Conservation (phyloP, 257 asterid species). For the Nicotiana noctiflora region DNA sequence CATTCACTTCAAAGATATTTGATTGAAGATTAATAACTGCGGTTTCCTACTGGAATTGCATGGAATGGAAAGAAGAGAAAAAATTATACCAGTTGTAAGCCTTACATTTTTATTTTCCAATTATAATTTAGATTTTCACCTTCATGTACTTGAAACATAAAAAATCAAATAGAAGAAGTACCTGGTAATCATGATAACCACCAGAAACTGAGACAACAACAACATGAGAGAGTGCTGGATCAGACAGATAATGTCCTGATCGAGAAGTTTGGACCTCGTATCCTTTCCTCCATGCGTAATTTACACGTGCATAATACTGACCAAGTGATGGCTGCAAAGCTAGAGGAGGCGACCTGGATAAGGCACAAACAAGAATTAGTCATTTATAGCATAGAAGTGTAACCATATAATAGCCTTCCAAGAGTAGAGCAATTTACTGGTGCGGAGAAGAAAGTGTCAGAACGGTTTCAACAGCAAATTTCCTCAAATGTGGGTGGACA, state of each 20-base stretch:
- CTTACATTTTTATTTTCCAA: background rate
- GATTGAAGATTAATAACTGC: background rate
- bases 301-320: slow-evolving; percentile 66
- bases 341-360: slow-evolving; percentile 81
- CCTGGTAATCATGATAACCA: slow-evolving; percentile 97
- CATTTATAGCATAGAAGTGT: slow-evolving; percentile 15
- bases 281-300: slow-evolving; percentile 86
- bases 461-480: slow-evolving; percentile 82
- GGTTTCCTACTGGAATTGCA: background rate
- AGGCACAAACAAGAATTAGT: slow-evolving; percentile 8
- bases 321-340: slow-evolving; percentile 94
- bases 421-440: slow-evolving; percentile 49
- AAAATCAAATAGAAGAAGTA: slow-evolving; percentile 22
- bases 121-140: slow-evolving; percentile 9
- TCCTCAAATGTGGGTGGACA: slow-evolving; percentile 82
- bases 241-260: slow-evolving; percentile 48
- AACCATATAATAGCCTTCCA: slow-evolving; percentile 12
- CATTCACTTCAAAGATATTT: background rate
- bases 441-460: slow-evolving; percentile 94
- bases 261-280: slow-evolving; percentile 58
- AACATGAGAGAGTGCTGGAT: slow-evolving; percentile 63
- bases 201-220: slow-evolving; percentile 83
- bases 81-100: background rate
- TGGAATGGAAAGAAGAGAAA: background rate
- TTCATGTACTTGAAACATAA: background rate